Base-by-base conservation (phyloP, 2,329 filamentous ascomycete species). In the Fusarium concolor region DNA sequence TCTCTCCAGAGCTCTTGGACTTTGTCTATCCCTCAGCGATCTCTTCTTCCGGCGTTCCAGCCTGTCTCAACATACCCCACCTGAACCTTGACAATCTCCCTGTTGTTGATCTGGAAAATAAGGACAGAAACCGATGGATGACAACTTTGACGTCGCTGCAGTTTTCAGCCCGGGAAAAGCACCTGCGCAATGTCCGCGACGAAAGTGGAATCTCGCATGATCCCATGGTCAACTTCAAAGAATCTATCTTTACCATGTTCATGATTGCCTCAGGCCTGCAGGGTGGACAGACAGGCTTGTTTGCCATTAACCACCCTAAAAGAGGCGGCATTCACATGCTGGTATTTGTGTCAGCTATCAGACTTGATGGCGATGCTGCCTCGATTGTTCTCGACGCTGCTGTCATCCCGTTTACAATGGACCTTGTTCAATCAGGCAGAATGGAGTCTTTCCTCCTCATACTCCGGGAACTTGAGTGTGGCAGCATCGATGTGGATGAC, bases 331-430 rank as follows among this genome's bases (percentile, higher is more conserved):
- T 80, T 33, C 81, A 84, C 64, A 81, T 79, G 67, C 56, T 79
- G 11, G 57, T 79, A 2, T 77, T 84, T 52, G 76, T 83, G 10
- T 82, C 79, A 5, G 79, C 81, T 2, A 63, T 85, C 26, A 77
- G 82, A 2, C 73, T 86, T 9, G 83, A 86, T 56, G 78, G 74
- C 1, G 77, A 82, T 12, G 75, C 78, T 18, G 79, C 75, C 2
- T 81, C 78, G 2, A 76, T 83, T 9, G 80, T 84, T 3, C 76
- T 83, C 6, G 84, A 86, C 61, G 83, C 82, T 1, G 84, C 83
- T 1, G 78, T 82, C 5, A 73, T 86, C 2, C 81, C 83, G 0
- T 64, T 85, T 9, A 84, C 83, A 0, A 55, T 57, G 6, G 66
- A 76, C 1, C 62, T 81, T 5, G 58, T 84, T 10, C 39, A 67